Evolutionary conservation across 305 asterid species (phyloP).

Genomic region (Coffea humblotiana): DNA sequence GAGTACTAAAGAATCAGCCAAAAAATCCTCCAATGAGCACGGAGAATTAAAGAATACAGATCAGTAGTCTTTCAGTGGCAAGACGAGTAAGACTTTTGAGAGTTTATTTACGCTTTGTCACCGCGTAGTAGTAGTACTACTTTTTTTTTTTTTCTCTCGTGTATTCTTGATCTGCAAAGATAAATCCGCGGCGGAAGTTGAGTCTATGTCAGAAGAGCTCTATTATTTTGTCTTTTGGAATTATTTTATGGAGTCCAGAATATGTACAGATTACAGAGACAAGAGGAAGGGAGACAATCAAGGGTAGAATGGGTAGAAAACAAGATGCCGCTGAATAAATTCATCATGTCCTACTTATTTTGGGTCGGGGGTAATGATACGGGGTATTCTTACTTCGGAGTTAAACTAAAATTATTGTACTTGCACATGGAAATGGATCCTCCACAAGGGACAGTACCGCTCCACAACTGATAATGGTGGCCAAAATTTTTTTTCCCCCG

Average conservation of each 20-base stretch:
- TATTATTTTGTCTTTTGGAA: conserved; percentile 33
- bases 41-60: conserved; percentile 10
- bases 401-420: conserved; percentile 17
- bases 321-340: conserved; percentile 24
- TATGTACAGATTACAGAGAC: neutral
- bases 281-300: conserved; percentile 27
- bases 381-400: conserved; percentile 5
- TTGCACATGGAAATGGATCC: conserved; percentile 35
- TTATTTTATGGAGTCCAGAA: conserved; percentile 22
- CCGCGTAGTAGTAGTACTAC: conserved; percentile 11
- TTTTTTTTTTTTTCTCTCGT: neutral
- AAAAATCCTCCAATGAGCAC: conserved; percentile 7
- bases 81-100: conserved; percentile 1
- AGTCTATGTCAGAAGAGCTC: conserved; percentile 46
- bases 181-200: conserved; percentile 58
- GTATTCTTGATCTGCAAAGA: conserved; percentile 43
- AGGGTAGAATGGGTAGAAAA: conserved; percentile 37
- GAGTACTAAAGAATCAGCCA: neutral
- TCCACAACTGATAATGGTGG: conserved; percentile 10
- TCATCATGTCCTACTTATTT: neutral
- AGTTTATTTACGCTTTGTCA: conserved; percentile 25
- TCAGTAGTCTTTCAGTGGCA: neutral
- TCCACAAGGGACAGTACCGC: conserved; percentile 23
- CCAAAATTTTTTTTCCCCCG: neutral
- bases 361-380: neutral